Evolutionary conservation across 176 grass and related monocot genomes (phyloP), one percentile per base, ranked within the genome.

Genomic region (Zoysia japonica): DNA sequence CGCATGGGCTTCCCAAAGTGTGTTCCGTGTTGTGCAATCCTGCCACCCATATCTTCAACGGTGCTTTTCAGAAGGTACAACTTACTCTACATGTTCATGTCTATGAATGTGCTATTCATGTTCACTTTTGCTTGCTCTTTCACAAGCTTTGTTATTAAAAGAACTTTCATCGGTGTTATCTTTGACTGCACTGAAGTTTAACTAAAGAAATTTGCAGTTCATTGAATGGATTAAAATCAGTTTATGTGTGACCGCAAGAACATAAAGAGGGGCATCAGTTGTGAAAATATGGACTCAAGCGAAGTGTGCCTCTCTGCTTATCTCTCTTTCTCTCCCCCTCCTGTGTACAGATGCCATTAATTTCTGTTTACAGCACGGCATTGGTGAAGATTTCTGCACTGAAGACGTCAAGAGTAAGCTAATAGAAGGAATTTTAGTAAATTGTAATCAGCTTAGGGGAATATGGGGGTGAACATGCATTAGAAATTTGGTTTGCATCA

Each of bases 11-110:
- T 76, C 87, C 94, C 86, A 89, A 97, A 85, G 94, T 79, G 90
- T 97, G 67, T 89, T 90, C 55, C 87, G 91, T 61, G 89, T 87
- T 40, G 85, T 93, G 40, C 82, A 94, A 82, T 84, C 87, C 19
- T 97, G 91, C 65, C 94, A 97, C 78, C 85, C 83, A 11, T 83
- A 88, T 88, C 83, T 97, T 85, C 94, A 92, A 53, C 85, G 91
- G 85, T 94, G 39, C 89, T 94, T 79, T 92, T 80, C 78, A 77
- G 90, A 78, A 97, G 90, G 94, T 97, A 92, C 54, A 11, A 9
- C 47, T 67, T 70, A 11, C 53, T 65, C 44, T 66, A 13, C 16
- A n/a, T 71, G 47, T 45, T 5, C 61, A 10, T 60, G 15, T 40
- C 48, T 86, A 36, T 67, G 65, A 53, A 15, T 81, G 70, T 44